Evolutionary conservation across 495 filamentous ascomycete genomes (phyloP).

Genomic region (Neurospora cerealis): DNA sequence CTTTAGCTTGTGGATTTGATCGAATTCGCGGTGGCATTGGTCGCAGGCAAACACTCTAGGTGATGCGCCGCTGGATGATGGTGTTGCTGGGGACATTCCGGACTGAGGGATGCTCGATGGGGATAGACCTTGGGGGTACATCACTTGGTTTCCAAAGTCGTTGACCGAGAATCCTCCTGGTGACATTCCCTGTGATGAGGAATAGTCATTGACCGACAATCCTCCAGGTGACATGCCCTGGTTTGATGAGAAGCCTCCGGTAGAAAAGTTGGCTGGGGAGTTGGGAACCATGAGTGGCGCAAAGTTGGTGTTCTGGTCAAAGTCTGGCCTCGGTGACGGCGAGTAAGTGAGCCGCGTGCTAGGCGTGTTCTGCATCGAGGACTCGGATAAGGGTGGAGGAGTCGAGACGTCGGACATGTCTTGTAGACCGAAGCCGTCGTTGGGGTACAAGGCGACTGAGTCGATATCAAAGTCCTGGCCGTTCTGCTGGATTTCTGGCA

Average conservation of each 20-base stretch:
- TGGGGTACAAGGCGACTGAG: neutral
- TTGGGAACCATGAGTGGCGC: neutral
- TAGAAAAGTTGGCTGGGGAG: neutral
- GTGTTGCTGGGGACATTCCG: neutral
- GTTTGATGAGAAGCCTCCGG: conserved; percentile 5
- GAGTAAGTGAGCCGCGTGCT: conserved; percentile 29
- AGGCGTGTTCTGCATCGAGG: conserved; percentile 32
- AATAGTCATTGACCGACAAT: neutral
- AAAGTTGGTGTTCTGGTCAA: neutral
- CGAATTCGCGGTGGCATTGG: conserved; percentile 33
- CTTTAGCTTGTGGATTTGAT: conserved; percentile 40
- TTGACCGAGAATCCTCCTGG: neutral
- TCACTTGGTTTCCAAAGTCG: neutral
- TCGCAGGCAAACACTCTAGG: conserved; percentile 26
- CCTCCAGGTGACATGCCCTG: conserved; percentile 10
- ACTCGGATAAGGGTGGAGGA: conserved; percentile 31
- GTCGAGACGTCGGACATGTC: conserved; percentile 26
- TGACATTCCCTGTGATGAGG: neutral
- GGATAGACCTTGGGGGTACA: neutral
- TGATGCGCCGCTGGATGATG: conserved; percentile 18
- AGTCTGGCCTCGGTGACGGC: conserved; percentile 27
- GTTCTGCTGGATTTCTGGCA: conserved; percentile 14
- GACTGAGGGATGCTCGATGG: neutral
- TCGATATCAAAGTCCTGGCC: conserved; percentile 2
- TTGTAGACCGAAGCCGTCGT: neutral